phyloP scores from a whole-genome alignment of 1,139 yeast species.

The Debaryomyces udenii region DNA sequence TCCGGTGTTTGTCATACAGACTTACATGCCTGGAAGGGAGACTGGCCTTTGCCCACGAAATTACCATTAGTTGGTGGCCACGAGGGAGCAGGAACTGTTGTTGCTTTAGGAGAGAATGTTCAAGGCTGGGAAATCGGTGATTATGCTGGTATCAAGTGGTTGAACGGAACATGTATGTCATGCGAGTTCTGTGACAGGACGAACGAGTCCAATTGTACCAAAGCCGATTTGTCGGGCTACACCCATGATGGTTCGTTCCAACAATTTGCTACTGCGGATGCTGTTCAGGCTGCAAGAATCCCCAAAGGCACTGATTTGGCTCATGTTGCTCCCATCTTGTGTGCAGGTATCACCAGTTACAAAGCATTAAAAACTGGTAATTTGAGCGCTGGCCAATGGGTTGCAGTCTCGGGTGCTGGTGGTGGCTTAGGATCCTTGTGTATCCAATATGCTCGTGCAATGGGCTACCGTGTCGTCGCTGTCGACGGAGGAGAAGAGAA shows the following conservation, averaged over 20 bases:
- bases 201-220: slow-evolving; percentile 66
- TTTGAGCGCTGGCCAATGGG: slow-evolving; percentile 71
- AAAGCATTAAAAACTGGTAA: slow-evolving; percentile 75
- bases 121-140: slow-evolving; percentile 71
- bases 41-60: slow-evolving; percentile 70
- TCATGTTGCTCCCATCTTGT: slow-evolving; percentile 72
- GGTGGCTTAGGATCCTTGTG: slow-evolving; percentile 82
- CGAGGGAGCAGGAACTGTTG: slow-evolving; percentile 84
- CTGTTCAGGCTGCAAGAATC: slow-evolving; percentile 80
- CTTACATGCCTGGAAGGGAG: slow-evolving; percentile 81
- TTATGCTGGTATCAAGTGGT: slow-evolving; percentile 75
- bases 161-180: slow-evolving; percentile 69
- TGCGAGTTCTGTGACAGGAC: slow-evolving; percentile 71
- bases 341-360: slow-evolving; percentile 84
- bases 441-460: slow-evolving; percentile 71
- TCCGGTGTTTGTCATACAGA: slow-evolving; percentile 84
- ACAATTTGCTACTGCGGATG: slow-evolving; percentile 82
- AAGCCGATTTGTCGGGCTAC: slow-evolving; percentile 73
- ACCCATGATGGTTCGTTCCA: slow-evolving; percentile 83
- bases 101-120: slow-evolving; percentile 68
- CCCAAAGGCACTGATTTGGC: slow-evolving; percentile 75
- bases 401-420: slow-evolving; percentile 76
- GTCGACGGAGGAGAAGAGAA: slow-evolving; percentile 78
- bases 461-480: slow-evolving; percentile 74
- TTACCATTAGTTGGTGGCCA: slow-evolving; percentile 80